Percentiles rank a stretch among this genome's conserved stretches.
These are phyloP conservation scores for Cymbidium sinense DNA, from an alignment of 106 monocot genomes.

Conservation along the genomic window DNA sequence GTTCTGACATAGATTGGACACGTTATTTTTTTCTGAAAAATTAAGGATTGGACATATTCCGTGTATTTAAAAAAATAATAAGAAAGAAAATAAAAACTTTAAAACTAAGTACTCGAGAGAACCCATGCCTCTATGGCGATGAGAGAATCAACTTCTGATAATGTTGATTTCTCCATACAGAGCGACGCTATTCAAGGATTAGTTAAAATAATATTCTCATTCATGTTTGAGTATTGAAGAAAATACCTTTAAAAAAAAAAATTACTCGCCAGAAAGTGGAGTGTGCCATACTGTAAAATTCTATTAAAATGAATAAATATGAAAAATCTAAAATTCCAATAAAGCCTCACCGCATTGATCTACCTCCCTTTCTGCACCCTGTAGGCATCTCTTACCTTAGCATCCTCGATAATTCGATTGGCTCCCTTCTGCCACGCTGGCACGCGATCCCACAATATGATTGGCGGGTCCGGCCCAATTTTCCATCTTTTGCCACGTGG, in stretches of 20 bases:
- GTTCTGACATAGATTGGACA: too few species aligned
- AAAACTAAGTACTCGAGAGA: not conserved
- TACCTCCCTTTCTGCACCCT: too few species aligned
- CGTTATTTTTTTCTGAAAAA: too few species aligned
- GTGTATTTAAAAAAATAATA: not conserved
- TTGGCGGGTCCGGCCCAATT: slow-evolving; percentile 7
- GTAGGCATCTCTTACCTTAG: slow-evolving; percentile 15
- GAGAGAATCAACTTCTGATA: too few species aligned
- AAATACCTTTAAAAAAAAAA: not conserved
- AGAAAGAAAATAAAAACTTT: not conserved
- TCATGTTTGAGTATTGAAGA: not conserved
- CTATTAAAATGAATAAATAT: not conserved
- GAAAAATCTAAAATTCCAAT: not conserved
- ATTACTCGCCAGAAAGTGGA: not conserved
- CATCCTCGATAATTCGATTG: slow-evolving; percentile 27
- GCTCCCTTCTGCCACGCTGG: slow-evolving; percentile 29
- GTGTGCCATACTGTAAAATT: too few species aligned
- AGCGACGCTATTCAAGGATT: too few species aligned
- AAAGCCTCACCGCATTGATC: not conserved
- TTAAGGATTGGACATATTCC: too few species aligned
- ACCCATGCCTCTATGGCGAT: too few species aligned
- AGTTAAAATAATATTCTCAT: too few species aligned
- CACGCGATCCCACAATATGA: slow-evolving; percentile 38
- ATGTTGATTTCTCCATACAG: too few species aligned
- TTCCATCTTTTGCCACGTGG: not conserved